These are phyloP conservation scores for Colletotrichum sublineola DNA, from an alignment of 2,329 filamentous ascomycete genomes.

Conservation along the genomic window DNA sequence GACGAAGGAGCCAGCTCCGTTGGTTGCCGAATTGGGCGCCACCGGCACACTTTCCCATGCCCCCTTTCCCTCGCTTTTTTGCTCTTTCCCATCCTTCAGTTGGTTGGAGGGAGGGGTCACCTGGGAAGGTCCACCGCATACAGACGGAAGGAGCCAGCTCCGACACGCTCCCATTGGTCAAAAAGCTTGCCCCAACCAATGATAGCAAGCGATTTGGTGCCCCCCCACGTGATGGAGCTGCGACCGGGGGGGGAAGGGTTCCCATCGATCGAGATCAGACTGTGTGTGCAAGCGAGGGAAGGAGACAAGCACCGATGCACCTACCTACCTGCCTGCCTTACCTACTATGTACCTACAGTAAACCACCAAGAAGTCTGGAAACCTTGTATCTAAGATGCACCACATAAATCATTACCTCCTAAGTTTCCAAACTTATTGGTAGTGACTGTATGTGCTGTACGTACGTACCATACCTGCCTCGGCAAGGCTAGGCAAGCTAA, in stretches of 20 bases:
- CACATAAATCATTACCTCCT: too few relatives aligned
- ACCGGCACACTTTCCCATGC: constrained; percentile 3
- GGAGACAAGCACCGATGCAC: neutral
- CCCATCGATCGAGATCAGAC: constrained; percentile 29
- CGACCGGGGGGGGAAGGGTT: neutral
- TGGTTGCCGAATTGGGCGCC: neutral
- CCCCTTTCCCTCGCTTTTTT: constrained; percentile 3
- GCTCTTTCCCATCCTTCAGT: constrained; percentile 18
- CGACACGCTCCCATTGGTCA: constrained; percentile 34
- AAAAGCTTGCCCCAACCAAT: constrained; percentile 13
- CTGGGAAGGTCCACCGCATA: neutral
- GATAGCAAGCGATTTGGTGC: neutral
- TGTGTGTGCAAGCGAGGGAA: neutral
- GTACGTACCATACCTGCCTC: too few relatives aligned
- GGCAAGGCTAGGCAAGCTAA: too few relatives aligned
- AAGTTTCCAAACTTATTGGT: too few relatives aligned
- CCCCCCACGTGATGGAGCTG: constrained; percentile 5
- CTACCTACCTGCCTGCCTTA: too few relatives aligned
- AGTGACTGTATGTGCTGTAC: too few relatives aligned
- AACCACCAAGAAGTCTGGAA: too few relatives aligned
- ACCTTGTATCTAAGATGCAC: too few relatives aligned
- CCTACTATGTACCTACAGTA: too few relatives aligned
- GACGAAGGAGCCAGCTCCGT: neutral
- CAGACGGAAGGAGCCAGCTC: constrained; percentile 30
- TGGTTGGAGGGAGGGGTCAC: neutral